These are phyloP conservation scores for Cytospora leucostoma DNA, from an alignment of 2,329 filamentous ascomycete genomes.

Conservation along the genomic window DNA sequence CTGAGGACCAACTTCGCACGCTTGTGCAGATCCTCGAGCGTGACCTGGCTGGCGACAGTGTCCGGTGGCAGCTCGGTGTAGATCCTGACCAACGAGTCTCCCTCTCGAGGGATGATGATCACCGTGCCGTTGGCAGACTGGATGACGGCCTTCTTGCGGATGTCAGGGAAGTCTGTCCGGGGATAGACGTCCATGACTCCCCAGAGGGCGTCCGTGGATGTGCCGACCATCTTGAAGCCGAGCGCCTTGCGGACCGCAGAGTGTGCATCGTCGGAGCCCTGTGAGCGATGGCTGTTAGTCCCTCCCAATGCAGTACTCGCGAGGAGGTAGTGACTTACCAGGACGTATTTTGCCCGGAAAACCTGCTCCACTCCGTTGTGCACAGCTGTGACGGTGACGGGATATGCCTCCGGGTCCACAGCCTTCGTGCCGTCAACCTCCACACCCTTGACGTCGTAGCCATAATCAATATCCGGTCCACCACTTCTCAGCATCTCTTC, in stretches of 20 bases:
- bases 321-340: constrained; percentile 44
- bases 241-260: constrained; percentile 52
- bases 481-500: constrained; percentile 45
- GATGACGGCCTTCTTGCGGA: constrained; percentile 57
- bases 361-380: constrained; percentile 43
- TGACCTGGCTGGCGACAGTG: constrained; percentile 53
- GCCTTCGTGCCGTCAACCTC: constrained; percentile 48
- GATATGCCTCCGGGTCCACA: constrained; percentile 42
- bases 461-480: constrained; percentile 53
- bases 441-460: constrained; percentile 51
- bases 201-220: constrained; percentile 58
- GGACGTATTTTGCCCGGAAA: constrained; percentile 52
- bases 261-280: constrained; percentile 52
- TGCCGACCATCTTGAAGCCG: constrained; percentile 60
- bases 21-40: constrained; percentile 53
- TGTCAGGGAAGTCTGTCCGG: constrained; percentile 62
- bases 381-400: constrained; percentile 46
- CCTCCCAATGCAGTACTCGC: not conserved
- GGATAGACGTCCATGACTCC: constrained; percentile 59
- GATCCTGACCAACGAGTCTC: constrained; percentile 58
- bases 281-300: not conserved
- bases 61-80: constrained; percentile 60
- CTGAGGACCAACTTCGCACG: constrained; percentile 54
- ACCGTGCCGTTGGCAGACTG: constrained; percentile 57
- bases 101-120: constrained; percentile 64